Base-by-base conservation (phyloP, 441 rosid genomes). In the Adansonia rubrostipa region DNA sequence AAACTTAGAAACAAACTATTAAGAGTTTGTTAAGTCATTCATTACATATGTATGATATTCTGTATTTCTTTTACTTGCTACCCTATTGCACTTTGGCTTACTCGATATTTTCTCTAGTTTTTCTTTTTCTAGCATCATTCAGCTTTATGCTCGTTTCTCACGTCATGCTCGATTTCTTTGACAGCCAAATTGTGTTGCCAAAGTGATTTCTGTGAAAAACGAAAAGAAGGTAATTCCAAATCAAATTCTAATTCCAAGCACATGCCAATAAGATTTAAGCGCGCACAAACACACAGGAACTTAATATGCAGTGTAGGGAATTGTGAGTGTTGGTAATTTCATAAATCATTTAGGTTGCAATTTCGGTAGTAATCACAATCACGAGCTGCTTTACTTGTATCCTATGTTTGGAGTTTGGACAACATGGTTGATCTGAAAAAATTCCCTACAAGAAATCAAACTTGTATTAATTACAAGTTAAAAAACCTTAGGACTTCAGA, bases 181-280 rank as follows among this genome's bases (percentile, higher is more conserved):
- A 80, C 91, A 89, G 91, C 92, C 92, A 22, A 89, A 89, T 73
- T 89, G 89, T 24, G 85, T 89, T 47, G 92, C 92, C 76, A 86
- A 84, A 82, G 86, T 89, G 83, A 87, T 88, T 61, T 85, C 91
- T 9, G 80, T 85, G 51, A 85, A 84, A 84, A 88, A 84, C 36
- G 91, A 89, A 73, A 89, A 89, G 78, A 89, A 89, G 92, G 91
- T 87, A 84, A 80, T 40, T 75, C 75, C 9, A 62, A 76, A 53
- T 71, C 9, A 62, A 76, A 53, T 71, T 69, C 3, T 44, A 11
- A 54, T 74, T 14, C 33, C 8, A 3, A 19, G 54, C 5, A 20
- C 13, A 44, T 19, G 33, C 33, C 10, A 40, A 44, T 68, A 45
- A 68, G 54, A 68, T 68, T 68, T 7, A 9, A 54, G 60, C 60